Evolutionary conservation across 2,329 filamentous ascomycete species (phyloP), one percentile per base, ranked within the genome.

Genomic region (Penicillium sp.): DNA sequence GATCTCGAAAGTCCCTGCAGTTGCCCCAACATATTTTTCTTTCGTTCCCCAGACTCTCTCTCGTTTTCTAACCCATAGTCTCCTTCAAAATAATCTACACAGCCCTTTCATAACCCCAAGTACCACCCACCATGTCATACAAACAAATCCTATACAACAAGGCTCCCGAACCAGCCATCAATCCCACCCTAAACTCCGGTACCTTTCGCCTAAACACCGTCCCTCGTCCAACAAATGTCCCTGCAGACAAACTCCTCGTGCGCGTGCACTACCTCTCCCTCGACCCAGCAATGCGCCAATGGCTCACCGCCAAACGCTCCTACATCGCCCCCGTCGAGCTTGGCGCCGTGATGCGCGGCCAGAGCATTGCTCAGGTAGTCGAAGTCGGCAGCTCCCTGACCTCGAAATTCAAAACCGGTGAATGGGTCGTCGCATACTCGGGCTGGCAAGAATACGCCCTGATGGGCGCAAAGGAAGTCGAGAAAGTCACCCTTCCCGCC

Each of bases 241-340:
- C 71, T 9, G 58, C 69, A 77, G 86, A 86, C 61, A 75, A 90
- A 67, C 77, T 90, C 53, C 79, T 90, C 55, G 77, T 81, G 54
- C 75, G 79, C 55, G 75, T 75, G 2, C 76, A 88, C 56, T 90
- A 89, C 67, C 78, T 89, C 43, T 87, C 85, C 9, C 78, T 90
- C 37, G 88, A 90, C 72, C 88, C 88, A 1, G 87, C 88, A n/a
- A 90, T 90, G 87, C 82, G 88, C 64, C 84, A 84, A 55, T 90
- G 86, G 86, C 73, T 91, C 20, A 87, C 75, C 57, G 78, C 78
- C 48, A 74, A 75, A 35, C 76, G 82, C 27, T 83, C 87, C 1
- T 91, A 91, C 72, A 69, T 89, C 2, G 85, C 87, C 0, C 86
- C 88, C 7, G 86, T 91, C 26, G 75, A 85, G 60, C 82, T 88